Base-by-base conservation (phyloP, 2,329 filamentous ascomycete genomes). In the Pseudogymnoascus sp. region DNA sequence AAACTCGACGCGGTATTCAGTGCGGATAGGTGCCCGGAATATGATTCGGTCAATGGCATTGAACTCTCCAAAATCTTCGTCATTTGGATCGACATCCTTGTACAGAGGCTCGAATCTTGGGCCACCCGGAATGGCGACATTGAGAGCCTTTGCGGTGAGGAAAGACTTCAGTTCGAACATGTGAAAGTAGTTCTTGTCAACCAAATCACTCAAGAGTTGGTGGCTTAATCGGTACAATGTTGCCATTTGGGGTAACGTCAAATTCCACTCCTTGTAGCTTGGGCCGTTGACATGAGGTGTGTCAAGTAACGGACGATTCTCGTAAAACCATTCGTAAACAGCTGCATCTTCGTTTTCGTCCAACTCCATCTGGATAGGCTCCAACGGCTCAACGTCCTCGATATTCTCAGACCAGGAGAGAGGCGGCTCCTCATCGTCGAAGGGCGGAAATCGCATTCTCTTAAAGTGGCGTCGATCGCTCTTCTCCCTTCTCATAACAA, bases 21-120 rank as follows among this genome's bases (percentile, higher is more conserved):
- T 99, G 69, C 93, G 87, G 68, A 97, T 96, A 0, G 93, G 93
- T 56, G 90, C 89, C 68, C 95, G 89, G 82, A 99, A 99, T 69
- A 99, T 99, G 77, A 99, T 99, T 69, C 96, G 91, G 73, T 99
- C 95, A 70, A 99, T 99, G 36, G 95, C 95, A 73, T 99, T 99
- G 82, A 99, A 99, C 76, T 99, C 95, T 76, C 95, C 95, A 77
- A 99, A 99, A 73, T 99, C 95, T 75, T 99, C 95, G 69, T 97
- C 93, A 70, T 99, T 99, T 1, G 95, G 95, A 75, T 99, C 93
- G 66, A 99, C 93, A 71, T 99, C 95, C 78, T 99, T 99, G 81
- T 97, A 99, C 18, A 99, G 76, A 23, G 95, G 95, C 76, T 99
- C 95, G 67, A 99, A 99, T 31, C 95, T 88, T 66, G 95, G 95